These are phyloP conservation scores for Chrysopogon serrulatus DNA, from an alignment of 176 grass and related monocot genomes.

Conservation along the genomic window DNA sequence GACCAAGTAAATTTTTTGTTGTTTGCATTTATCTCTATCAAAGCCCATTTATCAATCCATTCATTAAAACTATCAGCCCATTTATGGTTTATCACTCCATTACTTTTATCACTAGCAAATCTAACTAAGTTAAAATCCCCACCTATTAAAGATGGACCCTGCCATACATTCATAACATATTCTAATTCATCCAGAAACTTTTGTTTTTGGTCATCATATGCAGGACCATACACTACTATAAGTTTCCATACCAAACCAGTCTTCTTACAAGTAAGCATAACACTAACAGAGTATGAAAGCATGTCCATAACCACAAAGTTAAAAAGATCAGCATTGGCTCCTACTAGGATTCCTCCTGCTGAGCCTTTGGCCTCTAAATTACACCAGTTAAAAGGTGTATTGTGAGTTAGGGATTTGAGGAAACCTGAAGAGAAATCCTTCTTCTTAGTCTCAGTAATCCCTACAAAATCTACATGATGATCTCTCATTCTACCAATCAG, in stretches of 20 bases:
- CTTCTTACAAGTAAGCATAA: rapidly evolving
- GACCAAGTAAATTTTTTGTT: no score
- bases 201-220: background rate
- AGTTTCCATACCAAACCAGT: background rate
- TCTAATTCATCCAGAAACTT: background rate
- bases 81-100: rapidly evolving
- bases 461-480: background rate
- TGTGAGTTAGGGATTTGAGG: rapidly evolving
- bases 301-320: rapidly evolving
- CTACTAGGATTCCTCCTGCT: background rate
- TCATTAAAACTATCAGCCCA: background rate
- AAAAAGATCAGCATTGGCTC: rapidly evolving
- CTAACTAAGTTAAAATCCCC: background rate
- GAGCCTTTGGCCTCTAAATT: background rate
- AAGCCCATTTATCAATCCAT: no score
- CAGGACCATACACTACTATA: background rate
- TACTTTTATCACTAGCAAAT: rapidly evolving
- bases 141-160: rapidly evolving
- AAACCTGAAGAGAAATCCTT: rapidly evolving
- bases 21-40: rapidly evolving
- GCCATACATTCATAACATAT: rapidly evolving
- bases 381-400: background rate
- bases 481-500: background rate
- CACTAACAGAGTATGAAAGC: background rate
- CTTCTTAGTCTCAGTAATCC: background rate